Percentiles rank a stretch among this genome's conserved stretches.
Conservation (phyloP, 345 rosid genomes). For the Euphorbia pulcherrima region DNA sequence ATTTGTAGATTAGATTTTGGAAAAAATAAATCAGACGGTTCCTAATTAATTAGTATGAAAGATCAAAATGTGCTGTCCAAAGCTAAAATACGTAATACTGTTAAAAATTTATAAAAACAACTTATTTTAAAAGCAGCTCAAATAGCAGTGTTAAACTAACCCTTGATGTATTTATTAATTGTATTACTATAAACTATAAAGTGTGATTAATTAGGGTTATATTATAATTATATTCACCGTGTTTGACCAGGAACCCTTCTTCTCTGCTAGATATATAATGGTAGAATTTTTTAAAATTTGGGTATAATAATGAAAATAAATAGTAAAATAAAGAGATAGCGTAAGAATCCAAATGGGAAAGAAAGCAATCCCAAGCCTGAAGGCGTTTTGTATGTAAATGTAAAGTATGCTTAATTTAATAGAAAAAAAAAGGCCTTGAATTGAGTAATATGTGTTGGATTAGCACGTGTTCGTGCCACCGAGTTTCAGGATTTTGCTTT, state of each 20-base stretch:
- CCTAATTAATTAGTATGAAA: too few relatives aligned
- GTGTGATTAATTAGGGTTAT: neutral
- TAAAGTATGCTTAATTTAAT: neutral
- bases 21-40: too few relatives aligned
- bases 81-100: too few relatives aligned
- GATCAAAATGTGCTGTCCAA: too few relatives aligned
- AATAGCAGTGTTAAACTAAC: too few relatives aligned
- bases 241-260: slow-evolving; percentile 46
- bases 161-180: too few relatives aligned
- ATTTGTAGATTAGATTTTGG: too few relatives aligned
- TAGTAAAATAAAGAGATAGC: slow-evolving; percentile 24
- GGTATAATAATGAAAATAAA: neutral
- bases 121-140: too few relatives aligned
- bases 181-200: neutral
- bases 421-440: slow-evolving; percentile 30
- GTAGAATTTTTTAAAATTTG: neutral
- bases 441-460: slow-evolving; percentile 31
- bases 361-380: slow-evolving; percentile 7
- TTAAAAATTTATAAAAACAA: too few relatives aligned
- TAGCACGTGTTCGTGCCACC: slow-evolving; percentile 39
- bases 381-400: neutral
- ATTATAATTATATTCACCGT: slow-evolving; percentile 29
- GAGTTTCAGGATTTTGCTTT: slow-evolving; percentile 34
- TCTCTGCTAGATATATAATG: neutral
- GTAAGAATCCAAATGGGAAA: slow-evolving; percentile 40